These are phyloP conservation scores for Melanogaster broomeanus DNA, from an alignment of 768 basidiomycete species.

Conservation along the genomic window DNA sequence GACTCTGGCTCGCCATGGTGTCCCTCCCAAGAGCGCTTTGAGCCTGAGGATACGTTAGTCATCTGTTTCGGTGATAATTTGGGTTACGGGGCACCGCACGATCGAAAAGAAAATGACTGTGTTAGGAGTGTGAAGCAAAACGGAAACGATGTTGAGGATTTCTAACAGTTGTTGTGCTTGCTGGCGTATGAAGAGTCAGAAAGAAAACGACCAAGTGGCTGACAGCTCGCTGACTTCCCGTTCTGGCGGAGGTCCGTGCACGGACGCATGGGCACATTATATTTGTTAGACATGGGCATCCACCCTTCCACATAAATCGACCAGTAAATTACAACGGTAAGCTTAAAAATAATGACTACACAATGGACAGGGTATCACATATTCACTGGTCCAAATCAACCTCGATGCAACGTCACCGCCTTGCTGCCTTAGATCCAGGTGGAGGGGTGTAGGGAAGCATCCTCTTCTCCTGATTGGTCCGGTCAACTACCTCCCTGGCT, in stretches of 20 bases:
- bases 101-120: slow-evolving; percentile 44
- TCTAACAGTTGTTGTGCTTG: slow-evolving; percentile 1
- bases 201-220: neutral
- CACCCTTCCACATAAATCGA: neutral
- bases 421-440: slow-evolving; percentile 16
- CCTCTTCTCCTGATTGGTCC: slow-evolving; percentile 3
- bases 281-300: no score
- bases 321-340: neutral
- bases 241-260: slow-evolving; percentile 19
- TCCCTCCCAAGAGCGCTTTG: slow-evolving; percentile 79
- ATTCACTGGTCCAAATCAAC: no score
- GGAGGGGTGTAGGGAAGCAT: slow-evolving; percentile 9
- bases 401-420: neutral
- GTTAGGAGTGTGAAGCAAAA: neutral
- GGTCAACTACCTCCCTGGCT: slow-evolving; percentile 13
- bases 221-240: slow-evolving; percentile 1
- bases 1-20: slow-evolving; percentile 37
- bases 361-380: neutral
- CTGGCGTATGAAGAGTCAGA: no score
- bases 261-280: no score
- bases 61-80: slow-evolving; percentile 47
- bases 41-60: slow-evolving; percentile 85
- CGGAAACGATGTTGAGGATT: neutral
- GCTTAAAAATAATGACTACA: neutral
- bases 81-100: slow-evolving; percentile 84